Conservation (phyloP, 2,329 filamentous ascomycete genomes). For the Penicillium sclerotigenum region DNA sequence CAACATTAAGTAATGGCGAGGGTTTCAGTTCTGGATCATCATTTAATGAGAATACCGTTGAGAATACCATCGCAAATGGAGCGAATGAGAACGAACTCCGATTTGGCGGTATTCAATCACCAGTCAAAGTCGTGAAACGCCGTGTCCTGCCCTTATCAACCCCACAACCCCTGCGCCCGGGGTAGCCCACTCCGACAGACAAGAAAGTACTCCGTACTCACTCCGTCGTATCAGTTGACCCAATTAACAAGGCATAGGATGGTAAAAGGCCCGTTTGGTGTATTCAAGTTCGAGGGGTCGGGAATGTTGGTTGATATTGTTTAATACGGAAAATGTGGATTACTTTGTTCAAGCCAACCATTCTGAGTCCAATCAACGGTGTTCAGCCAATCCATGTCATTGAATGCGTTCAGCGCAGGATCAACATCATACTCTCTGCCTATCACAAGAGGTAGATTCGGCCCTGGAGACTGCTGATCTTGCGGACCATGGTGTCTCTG, state of each 20-base stretch:
- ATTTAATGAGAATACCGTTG: neutral
- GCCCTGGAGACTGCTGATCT: neutral
- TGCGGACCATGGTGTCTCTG: neutral
- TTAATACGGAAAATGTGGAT: neutral
- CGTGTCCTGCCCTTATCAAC: neutral
- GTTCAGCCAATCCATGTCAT: slow-evolving; percentile 2
- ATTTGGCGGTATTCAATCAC: neutral
- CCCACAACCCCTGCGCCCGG: neutral
- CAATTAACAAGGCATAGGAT: neutral
- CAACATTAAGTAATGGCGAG: neutral
- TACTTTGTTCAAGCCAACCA: neutral
- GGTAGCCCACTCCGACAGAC: neutral
- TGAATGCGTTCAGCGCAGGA: neutral
- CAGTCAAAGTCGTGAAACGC: neutral
- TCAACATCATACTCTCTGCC: neutral
- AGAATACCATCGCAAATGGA: neutral
- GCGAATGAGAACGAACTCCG: neutral
- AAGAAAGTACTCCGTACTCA: neutral
- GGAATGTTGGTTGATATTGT: neutral
- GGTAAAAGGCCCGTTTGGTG: neutral
- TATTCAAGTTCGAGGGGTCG: neutral
- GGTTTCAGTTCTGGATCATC: too few species aligned
- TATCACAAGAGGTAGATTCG: neutral
- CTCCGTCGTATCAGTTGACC: neutral
- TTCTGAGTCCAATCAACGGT: neutral